Evolutionary conservation across 352 stramenopile species (phyloP).

Genomic region (Globisporangium abappressorium): DNA sequence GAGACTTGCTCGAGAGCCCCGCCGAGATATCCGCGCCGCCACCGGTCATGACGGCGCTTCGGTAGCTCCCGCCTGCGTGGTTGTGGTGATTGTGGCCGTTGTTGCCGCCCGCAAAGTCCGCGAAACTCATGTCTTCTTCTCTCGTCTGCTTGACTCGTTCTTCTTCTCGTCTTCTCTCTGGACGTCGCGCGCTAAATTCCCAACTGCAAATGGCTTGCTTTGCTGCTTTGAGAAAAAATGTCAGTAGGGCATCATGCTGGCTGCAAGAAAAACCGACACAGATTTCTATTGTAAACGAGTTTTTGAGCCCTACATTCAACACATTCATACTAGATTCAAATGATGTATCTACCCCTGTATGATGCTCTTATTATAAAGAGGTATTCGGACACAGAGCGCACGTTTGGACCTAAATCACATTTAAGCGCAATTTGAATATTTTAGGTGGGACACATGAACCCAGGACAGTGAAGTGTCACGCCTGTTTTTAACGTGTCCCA

Average conservation of each 20-base stretch:
- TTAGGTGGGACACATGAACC: neutral
- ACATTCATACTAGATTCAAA: neutral
- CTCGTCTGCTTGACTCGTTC: neutral
- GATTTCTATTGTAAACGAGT: neutral
- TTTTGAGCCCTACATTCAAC: neutral
- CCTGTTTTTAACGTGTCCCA: neutral
- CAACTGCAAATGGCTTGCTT: neutral
- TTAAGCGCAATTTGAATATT: neutral
- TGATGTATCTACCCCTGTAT: neutral
- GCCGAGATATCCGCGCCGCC: conserved; percentile 11
- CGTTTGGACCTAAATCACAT: neutral
- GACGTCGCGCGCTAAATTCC: neutral
- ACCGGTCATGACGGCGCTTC: conserved; percentile 12
- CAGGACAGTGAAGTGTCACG: neutral
- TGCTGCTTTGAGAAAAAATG: neutral
- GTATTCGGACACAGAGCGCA: neutral
- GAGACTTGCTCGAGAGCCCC: conserved; percentile 29
- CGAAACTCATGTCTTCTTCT: conserved; percentile 49
- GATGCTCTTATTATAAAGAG: neutral
- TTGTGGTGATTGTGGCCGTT: neutral
- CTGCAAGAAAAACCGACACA: neutral
- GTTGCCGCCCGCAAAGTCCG: conserved; percentile 44
- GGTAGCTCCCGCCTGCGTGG: conserved; percentile 11
- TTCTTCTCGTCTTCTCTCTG: neutral
- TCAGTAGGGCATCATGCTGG: neutral